phyloP scores from a whole-genome alignment of 2,329 filamentous ascomycete species.

The Ophiostoma pallidulum region DNA sequence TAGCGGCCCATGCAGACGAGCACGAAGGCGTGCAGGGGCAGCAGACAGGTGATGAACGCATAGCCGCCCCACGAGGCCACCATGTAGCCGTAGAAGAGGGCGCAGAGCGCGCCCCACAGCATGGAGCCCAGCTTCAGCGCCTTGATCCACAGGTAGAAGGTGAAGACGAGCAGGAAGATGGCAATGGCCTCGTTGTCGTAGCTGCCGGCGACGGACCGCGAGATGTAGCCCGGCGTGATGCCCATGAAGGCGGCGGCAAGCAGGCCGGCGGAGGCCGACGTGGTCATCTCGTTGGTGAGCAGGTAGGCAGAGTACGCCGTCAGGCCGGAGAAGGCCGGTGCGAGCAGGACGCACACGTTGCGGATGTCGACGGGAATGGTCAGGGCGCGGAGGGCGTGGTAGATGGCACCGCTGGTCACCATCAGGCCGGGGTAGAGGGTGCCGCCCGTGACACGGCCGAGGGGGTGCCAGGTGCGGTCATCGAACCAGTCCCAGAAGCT shows the following conservation, averaged over 20 bases:
- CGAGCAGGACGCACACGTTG: constrained; percentile 95
- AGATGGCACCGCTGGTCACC: constrained; percentile 97
- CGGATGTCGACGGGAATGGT: constrained; percentile 94
- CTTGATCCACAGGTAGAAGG: constrained; percentile 99
- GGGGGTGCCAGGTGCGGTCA: constrained; percentile 98
- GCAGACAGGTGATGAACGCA: constrained; percentile 96
- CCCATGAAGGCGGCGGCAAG: constrained; percentile 95
- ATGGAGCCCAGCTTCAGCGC: constrained; percentile 92
- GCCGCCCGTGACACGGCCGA: constrained; percentile 94
- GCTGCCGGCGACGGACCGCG: constrained; percentile 90
- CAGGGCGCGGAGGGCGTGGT: constrained; percentile 81
- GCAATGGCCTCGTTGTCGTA: constrained; percentile 98
- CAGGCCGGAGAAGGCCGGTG: constrained; percentile 86
- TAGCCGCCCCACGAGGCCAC: constrained; percentile 99
- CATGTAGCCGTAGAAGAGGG: constrained; percentile 99
- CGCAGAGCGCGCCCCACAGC: constrained; percentile 90
- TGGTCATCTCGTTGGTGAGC: constrained; percentile 92
- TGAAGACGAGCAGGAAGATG: constrained; percentile 96
- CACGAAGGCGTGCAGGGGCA: constrained; percentile 88
- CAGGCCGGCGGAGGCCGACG: constrained; percentile 88
- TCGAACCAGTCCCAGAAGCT: constrained; percentile 99
- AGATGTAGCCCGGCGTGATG: constrained; percentile 95
- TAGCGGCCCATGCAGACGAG: constrained; percentile 95
- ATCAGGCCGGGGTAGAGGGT: constrained; percentile 98
- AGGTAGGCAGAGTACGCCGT: constrained; percentile 91